These are phyloP conservation scores for Fusarium succisae DNA, from an alignment of 2,329 filamentous ascomycete genomes.

Conservation along the genomic window DNA sequence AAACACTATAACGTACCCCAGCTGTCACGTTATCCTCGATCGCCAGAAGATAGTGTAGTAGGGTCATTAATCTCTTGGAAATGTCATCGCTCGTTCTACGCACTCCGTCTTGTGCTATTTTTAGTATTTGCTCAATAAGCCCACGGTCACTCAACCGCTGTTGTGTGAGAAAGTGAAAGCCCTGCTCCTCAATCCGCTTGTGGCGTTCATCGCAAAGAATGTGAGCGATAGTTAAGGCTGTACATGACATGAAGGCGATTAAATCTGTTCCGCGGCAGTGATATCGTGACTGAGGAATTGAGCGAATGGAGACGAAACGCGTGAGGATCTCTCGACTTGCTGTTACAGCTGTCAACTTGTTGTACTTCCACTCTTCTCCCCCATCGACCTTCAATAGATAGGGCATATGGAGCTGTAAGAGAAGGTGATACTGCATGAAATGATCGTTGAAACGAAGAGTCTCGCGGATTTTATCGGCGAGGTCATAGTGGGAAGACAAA, in stretches of 20 bases:
- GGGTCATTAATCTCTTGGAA: slow-evolving; percentile 49
- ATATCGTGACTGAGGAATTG: slow-evolving; percentile 50
- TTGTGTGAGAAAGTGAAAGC: slow-evolving; percentile 49
- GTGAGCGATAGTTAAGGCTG: slow-evolving; percentile 60
- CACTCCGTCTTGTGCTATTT: slow-evolving; percentile 50
- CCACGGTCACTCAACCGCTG: slow-evolving; percentile 54
- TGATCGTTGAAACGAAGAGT: slow-evolving; percentile 54
- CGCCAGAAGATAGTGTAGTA: slow-evolving; percentile 53
- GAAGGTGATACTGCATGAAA: slow-evolving; percentile 59
- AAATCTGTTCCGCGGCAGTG: slow-evolving; percentile 61
- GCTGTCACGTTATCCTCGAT: slow-evolving; percentile 51
- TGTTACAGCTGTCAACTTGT: slow-evolving; percentile 54
- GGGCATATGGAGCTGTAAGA: slow-evolving; percentile 63
- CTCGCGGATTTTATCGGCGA: slow-evolving; percentile 41
- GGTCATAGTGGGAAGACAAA: slow-evolving; percentile 16
- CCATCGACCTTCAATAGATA: slow-evolving; percentile 56
- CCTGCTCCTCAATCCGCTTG: slow-evolving; percentile 1
- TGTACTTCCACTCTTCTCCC: slow-evolving; percentile 54
- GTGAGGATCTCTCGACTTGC: slow-evolving; percentile 61
- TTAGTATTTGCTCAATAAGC: slow-evolving; percentile 49
- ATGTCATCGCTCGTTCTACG: slow-evolving; percentile 50
- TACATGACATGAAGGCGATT: slow-evolving; percentile 58
- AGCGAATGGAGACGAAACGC: slow-evolving; percentile 57
- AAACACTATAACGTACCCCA: slow-evolving; percentile 40
- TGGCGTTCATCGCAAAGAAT: slow-evolving; percentile 47